Base-by-base conservation (phyloP, 1,284 basidiomycete genomes). In the Violaceomyces palustris region DNA sequence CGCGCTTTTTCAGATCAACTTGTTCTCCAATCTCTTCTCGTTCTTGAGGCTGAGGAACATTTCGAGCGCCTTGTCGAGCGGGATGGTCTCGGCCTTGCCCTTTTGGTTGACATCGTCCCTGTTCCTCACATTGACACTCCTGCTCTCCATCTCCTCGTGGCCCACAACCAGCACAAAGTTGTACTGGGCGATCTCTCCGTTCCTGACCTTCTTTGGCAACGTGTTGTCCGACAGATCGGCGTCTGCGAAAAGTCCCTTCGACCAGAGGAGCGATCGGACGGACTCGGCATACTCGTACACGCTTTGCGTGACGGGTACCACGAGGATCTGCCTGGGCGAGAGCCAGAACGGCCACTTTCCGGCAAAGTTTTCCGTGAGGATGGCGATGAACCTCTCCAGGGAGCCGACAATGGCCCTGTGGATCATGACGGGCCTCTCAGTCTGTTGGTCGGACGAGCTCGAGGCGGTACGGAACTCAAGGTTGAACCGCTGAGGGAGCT, bases 311-410 rank as follows among this genome's bases (percentile, higher is more conserved):
- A 98, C 90, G 3, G 94, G 94, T 37, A 99, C 87, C 45, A 98
- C 86, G 22, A 94, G 77, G 21, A 96, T 84, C 76, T 98, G 94
- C 35, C 94, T 82, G 11, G 94, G 94, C 0, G 86, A 91, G 37
- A 98, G 73, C 94, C 94, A 99, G 81, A 98, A 96, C 4, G 94
- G 94, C 92, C 93, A 99, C 78, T 96, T 96, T 25, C 94, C 94
- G 33, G 83, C 92, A 72, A 91, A 93, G 74, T 96, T 91, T 75
- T 99, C 94, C 4, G 90, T 97, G 57, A 93, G 84, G 69, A 98
- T 97, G 30, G 90, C 93, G 48, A 96, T 89, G 77, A 98, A 98
- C 1, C 94, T 80, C 76, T 99, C 94, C 27, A 98, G 73, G 69
- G 86, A 89, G 35, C 94, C 94, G 56, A 98, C 75, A 72, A 98